Evolutionary conservation across 2,329 filamentous ascomycete genomes (phyloP).

Genomic region (Aspergillus fructus): DNA sequence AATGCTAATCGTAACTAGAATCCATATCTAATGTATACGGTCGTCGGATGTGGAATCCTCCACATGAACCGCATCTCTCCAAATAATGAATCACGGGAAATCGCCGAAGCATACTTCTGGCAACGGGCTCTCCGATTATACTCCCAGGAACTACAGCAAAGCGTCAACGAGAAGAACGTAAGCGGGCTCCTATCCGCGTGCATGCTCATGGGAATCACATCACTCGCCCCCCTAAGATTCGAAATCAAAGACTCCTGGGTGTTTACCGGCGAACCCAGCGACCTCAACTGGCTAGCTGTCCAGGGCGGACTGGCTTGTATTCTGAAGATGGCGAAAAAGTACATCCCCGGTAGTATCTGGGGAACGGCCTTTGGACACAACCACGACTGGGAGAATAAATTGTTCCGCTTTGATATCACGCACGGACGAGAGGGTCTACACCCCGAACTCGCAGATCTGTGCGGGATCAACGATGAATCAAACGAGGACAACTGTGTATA

Average conservation of each 20-base stretch:
- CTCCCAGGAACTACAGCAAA: slow-evolving; percentile 22
- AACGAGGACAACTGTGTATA: slow-evolving; percentile 24
- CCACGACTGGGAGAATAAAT: slow-evolving; percentile 14
- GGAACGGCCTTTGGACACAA: slow-evolving; percentile 18
- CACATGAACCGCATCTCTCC: slow-evolving; percentile 28
- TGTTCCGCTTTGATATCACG: slow-evolving; percentile 15
- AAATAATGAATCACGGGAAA: slow-evolving; percentile 10
- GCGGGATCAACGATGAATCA: slow-evolving; percentile 25
- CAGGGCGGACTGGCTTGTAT: slow-evolving; percentile 29
- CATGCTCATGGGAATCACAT: slow-evolving; percentile 31
- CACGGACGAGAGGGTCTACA: slow-evolving; percentile 27
- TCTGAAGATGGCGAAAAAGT: slow-evolving; percentile 14
- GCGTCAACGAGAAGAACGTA: slow-evolving; percentile 21
- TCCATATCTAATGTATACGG: slow-evolving; percentile 31
- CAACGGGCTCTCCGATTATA: slow-evolving; percentile 28
- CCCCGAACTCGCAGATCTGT: slow-evolving; percentile 28
- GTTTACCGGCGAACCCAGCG: slow-evolving; percentile 21
- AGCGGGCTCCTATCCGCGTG: slow-evolving; percentile 30
- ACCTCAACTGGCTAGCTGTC: slow-evolving; percentile 33
- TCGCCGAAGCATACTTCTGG: slow-evolving; percentile 32
- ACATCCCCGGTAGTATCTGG: slow-evolving; percentile 28
- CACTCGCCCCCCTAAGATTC: slow-evolving; percentile 25
- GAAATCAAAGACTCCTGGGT: slow-evolving; percentile 30
- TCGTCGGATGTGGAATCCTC: slow-evolving; percentile 28
- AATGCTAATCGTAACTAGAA: slow-evolving; percentile 14